Conservation (phyloP, 192 early-diverging fungal species). For the Podochytrium sp. region DNA sequence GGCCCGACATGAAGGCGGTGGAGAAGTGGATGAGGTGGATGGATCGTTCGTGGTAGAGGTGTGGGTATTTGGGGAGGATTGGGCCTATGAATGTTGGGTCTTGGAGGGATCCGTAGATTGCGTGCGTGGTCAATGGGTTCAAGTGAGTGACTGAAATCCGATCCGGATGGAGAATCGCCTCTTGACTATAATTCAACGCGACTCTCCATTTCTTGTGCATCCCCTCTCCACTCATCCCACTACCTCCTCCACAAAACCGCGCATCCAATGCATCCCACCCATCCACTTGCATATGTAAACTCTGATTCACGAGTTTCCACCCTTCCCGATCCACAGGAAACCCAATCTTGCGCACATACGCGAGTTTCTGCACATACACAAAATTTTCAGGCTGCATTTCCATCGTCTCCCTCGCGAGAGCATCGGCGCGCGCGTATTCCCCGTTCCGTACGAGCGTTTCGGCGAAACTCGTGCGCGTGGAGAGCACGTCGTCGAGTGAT, state of each 20-base stretch:
- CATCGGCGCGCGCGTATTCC: background rate
- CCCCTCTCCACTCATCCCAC: background rate
- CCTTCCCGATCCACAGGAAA: conserved; percentile 9
- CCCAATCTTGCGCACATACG: conserved; percentile 22
- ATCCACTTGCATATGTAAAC: background rate
- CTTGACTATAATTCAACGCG: conserved; percentile 17
- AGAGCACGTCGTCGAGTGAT: background rate
- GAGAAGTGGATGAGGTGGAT: conserved; percentile 7
- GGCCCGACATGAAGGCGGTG: conserved; percentile 13
- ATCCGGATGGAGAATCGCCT: conserved; percentile 6
- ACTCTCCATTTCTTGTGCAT: conserved; percentile 9
- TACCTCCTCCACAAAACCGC: no score
- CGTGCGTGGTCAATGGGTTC: conserved; percentile 7
- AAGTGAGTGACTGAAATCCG: background rate
- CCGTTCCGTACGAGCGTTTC: background rate
- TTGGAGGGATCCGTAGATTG: conserved; percentile 1
- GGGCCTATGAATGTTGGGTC: conserved; percentile 21
- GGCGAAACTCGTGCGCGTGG: background rate
- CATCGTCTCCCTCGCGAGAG: background rate
- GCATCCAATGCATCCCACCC: background rate
- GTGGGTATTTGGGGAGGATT: conserved; percentile 9
- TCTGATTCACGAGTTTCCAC: background rate
- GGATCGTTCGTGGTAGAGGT: conserved; percentile 9
- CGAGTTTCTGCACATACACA: background rate
- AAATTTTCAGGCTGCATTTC: background rate